Percentiles rank a stretch among this genome's conserved stretches.
These are phyloP conservation scores for Spergularia bocconei DNA, from an alignment of 148 eudicot species.

Conservation along the genomic window DNA sequence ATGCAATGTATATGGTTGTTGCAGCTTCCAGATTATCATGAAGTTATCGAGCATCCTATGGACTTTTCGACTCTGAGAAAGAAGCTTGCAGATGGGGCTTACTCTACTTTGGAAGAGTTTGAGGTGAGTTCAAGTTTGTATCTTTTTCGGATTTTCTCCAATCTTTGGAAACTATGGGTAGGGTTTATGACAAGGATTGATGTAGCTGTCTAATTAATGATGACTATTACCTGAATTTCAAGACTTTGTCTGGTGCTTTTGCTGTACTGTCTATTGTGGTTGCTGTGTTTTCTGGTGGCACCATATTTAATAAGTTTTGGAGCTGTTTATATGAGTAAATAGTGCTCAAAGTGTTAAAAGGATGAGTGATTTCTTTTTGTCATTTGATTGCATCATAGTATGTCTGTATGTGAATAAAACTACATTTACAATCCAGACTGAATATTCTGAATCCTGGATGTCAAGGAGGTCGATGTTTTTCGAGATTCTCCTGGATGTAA, in stretches of 20 bases:
- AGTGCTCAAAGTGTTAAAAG: neutral
- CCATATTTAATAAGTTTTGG: neutral
- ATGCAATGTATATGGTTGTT: constrained; percentile 24
- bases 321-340: neutral
- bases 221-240: neutral
- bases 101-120: constrained; percentile 68
- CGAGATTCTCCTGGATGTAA: neutral
- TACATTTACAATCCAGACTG: neutral
- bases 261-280: neutral
- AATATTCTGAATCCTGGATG: neutral
- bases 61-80: constrained; percentile 88
- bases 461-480: neutral
- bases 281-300: neutral
- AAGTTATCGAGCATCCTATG: constrained; percentile 85
- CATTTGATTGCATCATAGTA: no score
- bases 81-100: constrained; percentile 68
- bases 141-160: neutral
- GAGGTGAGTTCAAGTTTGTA: constrained; percentile 55
- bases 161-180: neutral
- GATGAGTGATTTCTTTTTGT: neutral
- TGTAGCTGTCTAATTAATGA: constrained; percentile 4
- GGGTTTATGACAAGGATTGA: neutral
- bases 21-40: constrained; percentile 97
- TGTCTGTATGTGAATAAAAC: no score
- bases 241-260: neutral